Evolutionary conservation across 352 stramenopile species (phyloP).

Genomic region (Phytophthora chlamydospora): DNA sequence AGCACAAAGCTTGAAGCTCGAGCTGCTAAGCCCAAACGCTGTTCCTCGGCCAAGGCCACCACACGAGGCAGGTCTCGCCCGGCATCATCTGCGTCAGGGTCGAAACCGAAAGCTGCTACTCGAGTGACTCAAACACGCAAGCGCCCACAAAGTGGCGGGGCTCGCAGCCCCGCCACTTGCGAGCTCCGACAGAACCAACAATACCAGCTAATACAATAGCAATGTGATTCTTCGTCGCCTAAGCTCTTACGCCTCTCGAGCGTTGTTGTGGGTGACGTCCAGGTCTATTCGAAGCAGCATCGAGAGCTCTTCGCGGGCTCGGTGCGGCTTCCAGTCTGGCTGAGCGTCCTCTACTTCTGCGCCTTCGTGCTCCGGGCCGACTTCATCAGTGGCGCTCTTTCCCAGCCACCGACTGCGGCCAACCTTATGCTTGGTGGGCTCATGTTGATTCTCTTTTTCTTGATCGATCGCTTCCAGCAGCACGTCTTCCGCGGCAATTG

Average conservation of each 20-base stretch:
- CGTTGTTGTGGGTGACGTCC: conserved; percentile 26
- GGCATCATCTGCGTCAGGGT: background rate
- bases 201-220: conserved; percentile 7
- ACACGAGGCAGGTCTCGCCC: conserved; percentile 3
- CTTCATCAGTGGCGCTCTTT: conserved; percentile 7
- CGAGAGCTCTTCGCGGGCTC: conserved; percentile 29
- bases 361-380: conserved; percentile 23
- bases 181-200: conserved; percentile 3
- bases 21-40: conserved; percentile 21
- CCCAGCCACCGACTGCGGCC: conserved; percentile 4
- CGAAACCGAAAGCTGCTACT: conserved; percentile 3
- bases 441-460: conserved; percentile 24
- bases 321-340: conserved; percentile 20
- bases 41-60: conserved; percentile 31
- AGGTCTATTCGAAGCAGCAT: conserved; percentile 34
- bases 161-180: too few relatives aligned
- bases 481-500: conserved; percentile 22
- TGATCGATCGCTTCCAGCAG: conserved; percentile 23
- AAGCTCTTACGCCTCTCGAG: conserved; percentile 27
- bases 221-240: background rate
- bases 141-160: conserved; percentile 21
- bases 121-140: conserved; percentile 15
- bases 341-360: conserved; percentile 1
- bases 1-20: conserved; percentile 13
- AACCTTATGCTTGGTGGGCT: background rate